phyloP scores from a whole-genome alignment of 495 filamentous ascomycete species.

The Entonaema liquescens region DNA sequence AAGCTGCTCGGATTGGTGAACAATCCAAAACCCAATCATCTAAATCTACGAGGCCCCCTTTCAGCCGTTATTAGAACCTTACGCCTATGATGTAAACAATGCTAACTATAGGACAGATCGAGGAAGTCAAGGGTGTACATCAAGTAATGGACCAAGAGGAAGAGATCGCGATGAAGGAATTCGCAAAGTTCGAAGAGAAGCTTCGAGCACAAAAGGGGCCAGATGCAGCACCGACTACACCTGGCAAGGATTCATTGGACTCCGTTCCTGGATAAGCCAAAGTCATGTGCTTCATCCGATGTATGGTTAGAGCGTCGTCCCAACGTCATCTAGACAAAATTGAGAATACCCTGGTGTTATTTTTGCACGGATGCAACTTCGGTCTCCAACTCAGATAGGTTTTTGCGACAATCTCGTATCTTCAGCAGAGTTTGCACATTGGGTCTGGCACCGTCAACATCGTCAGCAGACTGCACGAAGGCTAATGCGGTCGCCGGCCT shows the following conservation, averaged over 20 bases:
- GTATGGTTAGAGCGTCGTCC: constrained; percentile 32
- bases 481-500: constrained; percentile 24
- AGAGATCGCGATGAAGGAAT: constrained; percentile 87
- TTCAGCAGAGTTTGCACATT: constrained; percentile 13
- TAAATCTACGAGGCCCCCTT: background rate
- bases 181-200: constrained; percentile 97
- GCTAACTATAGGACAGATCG: constrained; percentile 68
- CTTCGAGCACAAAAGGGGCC: constrained; percentile 76
- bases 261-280: constrained; percentile 58
- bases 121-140: constrained; percentile 92
- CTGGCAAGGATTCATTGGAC: constrained; percentile 73
- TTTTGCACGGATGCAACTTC: constrained; percentile 17
- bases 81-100: constrained; percentile 6
- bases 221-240: constrained; percentile 60
- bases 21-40: background rate
- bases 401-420: constrained; percentile 26
- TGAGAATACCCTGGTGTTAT: constrained; percentile 18
- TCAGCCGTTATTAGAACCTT: background rate
- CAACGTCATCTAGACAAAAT: constrained; percentile 29
- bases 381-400: constrained; percentile 27
- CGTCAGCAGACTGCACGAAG: background rate
- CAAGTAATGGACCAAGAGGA: constrained; percentile 94
- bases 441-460: background rate
- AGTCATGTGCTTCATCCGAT: constrained; percentile 34
- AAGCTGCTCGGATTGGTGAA: background rate